phyloP scores from a whole-genome alignment of 345 rosid species.

The Cardamine resedifolia region DNA sequence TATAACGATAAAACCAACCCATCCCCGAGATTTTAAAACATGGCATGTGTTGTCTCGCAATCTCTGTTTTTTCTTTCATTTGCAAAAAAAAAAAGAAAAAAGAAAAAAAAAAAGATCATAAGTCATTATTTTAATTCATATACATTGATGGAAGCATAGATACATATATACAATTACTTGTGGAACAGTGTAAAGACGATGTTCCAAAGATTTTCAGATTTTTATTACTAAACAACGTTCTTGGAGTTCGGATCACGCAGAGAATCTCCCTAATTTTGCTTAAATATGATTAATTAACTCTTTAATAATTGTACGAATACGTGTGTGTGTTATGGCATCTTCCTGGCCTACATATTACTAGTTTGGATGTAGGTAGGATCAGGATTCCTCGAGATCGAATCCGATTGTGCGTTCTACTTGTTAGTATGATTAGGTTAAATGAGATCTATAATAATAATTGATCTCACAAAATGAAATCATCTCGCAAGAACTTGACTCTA shows the following conservation, averaged over 20 bases:
- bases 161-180: slow-evolving; percentile 17
- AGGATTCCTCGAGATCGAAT: slow-evolving; percentile 28
- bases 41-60: slow-evolving; percentile 55
- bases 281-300: slow-evolving; percentile 16
- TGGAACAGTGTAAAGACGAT: slow-evolving; percentile 25
- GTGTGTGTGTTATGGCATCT: slow-evolving; percentile 24
- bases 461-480: slow-evolving; percentile 17
- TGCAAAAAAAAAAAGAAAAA: not conserved
- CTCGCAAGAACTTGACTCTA: slow-evolving; percentile 13
- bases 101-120: too few relatives aligned
- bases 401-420: slow-evolving; percentile 26
- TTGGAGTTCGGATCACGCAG: slow-evolving; percentile 30
- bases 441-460: slow-evolving; percentile 19
- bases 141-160: slow-evolving; percentile 17
- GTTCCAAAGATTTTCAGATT: slow-evolving; percentile 15
- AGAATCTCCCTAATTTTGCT: slow-evolving; percentile 30
- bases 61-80: slow-evolving; percentile 35
- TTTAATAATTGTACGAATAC: slow-evolving; percentile 18
- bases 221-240: slow-evolving; percentile 18
- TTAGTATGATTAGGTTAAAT: slow-evolving; percentile 20
- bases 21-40: slow-evolving; percentile 39
- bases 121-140: slow-evolving; percentile 5
- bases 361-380: slow-evolving; percentile 35
- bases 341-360: slow-evolving; percentile 26
- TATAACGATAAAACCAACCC: slow-evolving; percentile 43